Conservation (phyloP, 371 early-diverging fungal genomes). For the Actinomortierella ambigua region DNA sequence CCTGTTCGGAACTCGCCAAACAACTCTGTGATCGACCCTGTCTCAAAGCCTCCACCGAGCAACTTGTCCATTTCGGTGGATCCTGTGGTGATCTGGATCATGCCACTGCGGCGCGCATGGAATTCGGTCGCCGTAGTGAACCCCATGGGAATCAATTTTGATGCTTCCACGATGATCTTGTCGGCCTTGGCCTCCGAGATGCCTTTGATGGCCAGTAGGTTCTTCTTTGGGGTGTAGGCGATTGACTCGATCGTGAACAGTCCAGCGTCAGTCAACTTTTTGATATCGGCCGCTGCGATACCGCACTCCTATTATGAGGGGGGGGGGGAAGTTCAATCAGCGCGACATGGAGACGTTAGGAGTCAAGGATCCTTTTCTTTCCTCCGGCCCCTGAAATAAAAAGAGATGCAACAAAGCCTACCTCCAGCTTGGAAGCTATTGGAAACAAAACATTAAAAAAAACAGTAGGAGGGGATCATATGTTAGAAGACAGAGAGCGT, state of each 20-base stretch:
- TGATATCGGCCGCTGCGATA: constrained; percentile 82
- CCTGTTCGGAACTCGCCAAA: constrained; percentile 99
- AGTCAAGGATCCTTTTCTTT: too few species aligned
- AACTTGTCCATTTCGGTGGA: constrained; percentile 96
- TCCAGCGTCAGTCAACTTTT: constrained; percentile 93
- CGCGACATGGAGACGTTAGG: too few species aligned
- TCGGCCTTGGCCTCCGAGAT: constrained; percentile 99
- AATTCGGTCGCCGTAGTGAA: constrained; percentile 98
- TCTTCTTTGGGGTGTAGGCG: constrained; percentile 97
- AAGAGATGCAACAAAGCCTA: constrained; percentile 3
- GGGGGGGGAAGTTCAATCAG: too few species aligned
- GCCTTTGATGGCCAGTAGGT: constrained; percentile 93
- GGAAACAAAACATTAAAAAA: neutral
- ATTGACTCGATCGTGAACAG: constrained; percentile 95
- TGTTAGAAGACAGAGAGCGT: neutral
- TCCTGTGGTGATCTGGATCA: constrained; percentile 94
- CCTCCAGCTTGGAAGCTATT: constrained; percentile 40
- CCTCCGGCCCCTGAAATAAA: too few species aligned
- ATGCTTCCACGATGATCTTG: constrained; percentile 95
- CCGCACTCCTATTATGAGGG: constrained; percentile 72
- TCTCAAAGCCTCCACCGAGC: constrained; percentile 98
- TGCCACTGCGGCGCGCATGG: constrained; percentile 86
- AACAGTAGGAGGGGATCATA: neutral
- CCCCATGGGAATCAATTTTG: constrained; percentile 95
- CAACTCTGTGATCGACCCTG: constrained; percentile 98